Evolutionary conservation across 139 green algal genomes (phyloP).

Genomic region (Asterochloris erici): DNA sequence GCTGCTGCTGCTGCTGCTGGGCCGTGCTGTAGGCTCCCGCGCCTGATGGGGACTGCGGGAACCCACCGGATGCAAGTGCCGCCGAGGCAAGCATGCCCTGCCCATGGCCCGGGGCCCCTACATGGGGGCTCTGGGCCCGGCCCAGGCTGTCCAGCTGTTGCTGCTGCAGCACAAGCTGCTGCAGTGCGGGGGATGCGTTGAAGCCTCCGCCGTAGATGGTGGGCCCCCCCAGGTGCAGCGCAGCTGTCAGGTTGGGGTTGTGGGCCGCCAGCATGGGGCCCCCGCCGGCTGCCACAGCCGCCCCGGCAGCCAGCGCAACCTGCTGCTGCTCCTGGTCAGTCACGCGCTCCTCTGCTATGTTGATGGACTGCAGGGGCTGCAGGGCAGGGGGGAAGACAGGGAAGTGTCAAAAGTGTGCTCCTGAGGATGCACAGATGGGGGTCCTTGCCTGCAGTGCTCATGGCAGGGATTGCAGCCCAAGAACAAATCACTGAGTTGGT

Average conservation of each 20-base stretch:
- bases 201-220: no score
- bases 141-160: background rate
- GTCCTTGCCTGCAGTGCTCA: no score
- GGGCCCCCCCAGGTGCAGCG: no score
- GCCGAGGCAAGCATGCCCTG: no score
- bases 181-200: no score
- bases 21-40: background rate
- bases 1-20: background rate
- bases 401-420: background rate
- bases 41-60: no score
- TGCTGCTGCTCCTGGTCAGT: constrained; percentile 18
- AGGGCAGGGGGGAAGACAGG: background rate
- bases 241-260: background rate
- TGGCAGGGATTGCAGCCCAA: no score
- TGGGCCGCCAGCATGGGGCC: background rate
- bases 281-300: background rate
- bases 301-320: background rate
- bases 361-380: constrained; percentile 25
- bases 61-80: no score
- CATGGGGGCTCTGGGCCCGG: background rate
- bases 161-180: no score
- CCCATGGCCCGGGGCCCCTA: background rate
- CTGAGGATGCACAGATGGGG: background rate
- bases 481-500: no score
- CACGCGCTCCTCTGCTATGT: constrained; percentile 18